A percentile compares a stretch with the other conserved stretches of the same genome.
These are phyloP conservation scores for Daedalea quercina DNA, from an alignment of 768 basidiomycete species.

Conservation along the genomic window DNA sequence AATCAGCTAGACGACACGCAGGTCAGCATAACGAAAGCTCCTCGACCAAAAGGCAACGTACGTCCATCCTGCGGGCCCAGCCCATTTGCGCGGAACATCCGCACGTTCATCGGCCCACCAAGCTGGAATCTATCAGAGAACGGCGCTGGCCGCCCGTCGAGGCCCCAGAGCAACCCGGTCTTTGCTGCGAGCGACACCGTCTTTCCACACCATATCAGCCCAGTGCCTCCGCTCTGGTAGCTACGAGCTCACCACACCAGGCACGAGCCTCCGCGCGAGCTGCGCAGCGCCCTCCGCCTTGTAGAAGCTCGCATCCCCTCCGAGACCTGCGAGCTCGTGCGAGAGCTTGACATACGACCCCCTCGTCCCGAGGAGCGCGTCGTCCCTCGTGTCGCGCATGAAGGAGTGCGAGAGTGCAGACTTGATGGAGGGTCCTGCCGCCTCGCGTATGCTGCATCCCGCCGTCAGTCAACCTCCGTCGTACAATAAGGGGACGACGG, in stretches of 20 bases:
- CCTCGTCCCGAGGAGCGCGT: slow-evolving; percentile 51
- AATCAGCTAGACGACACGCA: slow-evolving; percentile 50
- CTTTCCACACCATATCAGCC: too few species aligned
- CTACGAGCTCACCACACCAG: slow-evolving; percentile 62
- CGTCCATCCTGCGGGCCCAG: slow-evolving; percentile 75
- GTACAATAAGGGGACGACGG: neutral
- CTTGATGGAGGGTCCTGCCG: slow-evolving; percentile 76
- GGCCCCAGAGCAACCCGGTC: slow-evolving; percentile 62
- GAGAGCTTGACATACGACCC: slow-evolving; percentile 59
- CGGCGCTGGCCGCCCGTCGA: slow-evolving; percentile 41
- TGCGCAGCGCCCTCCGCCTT: slow-evolving; percentile 67
- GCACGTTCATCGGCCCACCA: slow-evolving; percentile 82
- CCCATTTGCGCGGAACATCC: slow-evolving; percentile 69
- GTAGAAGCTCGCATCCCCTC: slow-evolving; percentile 72
- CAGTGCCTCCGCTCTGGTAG: too few species aligned
- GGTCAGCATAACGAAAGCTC: neutral
- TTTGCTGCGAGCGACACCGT: slow-evolving; percentile 68
- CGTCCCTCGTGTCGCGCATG: slow-evolving; percentile 70
- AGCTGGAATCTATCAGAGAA: slow-evolving; percentile 89
- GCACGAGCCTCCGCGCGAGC: slow-evolving; percentile 47
- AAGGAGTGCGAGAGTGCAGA: slow-evolving; percentile 79
- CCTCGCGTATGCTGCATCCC: slow-evolving; percentile 63
- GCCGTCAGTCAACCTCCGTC: too few species aligned
- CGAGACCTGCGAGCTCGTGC: slow-evolving; percentile 73
- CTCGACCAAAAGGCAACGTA: slow-evolving; percentile 35